Evolutionary conservation across 495 filamentous ascomycete genomes (phyloP).

Genomic region (Cercophora newfieldiana): DNA sequence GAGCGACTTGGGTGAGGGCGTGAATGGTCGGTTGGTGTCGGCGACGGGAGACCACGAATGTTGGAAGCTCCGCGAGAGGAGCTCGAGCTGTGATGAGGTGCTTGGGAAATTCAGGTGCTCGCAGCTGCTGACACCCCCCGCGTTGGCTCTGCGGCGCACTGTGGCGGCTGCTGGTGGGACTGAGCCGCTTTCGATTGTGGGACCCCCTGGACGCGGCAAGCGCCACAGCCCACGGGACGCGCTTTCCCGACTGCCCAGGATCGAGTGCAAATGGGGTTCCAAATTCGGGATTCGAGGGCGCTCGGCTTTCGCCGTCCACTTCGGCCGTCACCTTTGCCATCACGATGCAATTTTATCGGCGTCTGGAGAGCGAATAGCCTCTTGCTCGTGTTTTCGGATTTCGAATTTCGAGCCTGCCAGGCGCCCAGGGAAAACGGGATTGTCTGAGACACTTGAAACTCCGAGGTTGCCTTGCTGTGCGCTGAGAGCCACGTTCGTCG

Average conservation of each 20-base stretch:
- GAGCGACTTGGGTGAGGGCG: constrained; percentile 13
- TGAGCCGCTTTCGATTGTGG: neutral
- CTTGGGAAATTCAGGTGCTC: neutral
- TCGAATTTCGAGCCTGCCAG: neutral
- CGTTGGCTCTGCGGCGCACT: neutral
- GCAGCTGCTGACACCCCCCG: neutral
- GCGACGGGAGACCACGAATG: neutral
- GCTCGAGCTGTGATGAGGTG: neutral
- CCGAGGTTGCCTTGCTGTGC: constrained; percentile 11
- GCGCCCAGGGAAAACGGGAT: neutral
- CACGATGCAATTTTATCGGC: neutral
- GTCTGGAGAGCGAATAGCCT: neutral
- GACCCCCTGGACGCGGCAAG: constrained; percentile 9
- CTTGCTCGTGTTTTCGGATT: neutral
- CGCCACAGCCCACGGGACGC: constrained; percentile 6
- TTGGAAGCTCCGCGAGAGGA: too few species aligned
- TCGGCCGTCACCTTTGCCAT: neutral
- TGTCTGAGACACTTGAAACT: constrained; percentile 14
- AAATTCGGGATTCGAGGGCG: neutral
- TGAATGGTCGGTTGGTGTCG: neutral
- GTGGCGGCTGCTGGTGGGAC: neutral
- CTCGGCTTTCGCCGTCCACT: neutral
- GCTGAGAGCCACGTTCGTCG: constrained; percentile 19
- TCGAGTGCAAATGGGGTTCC: neutral
- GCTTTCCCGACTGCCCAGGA: neutral